Evolutionary conservation across 1,284 basidiomycete genomes (phyloP).

Genomic region (Cystobasidium sp.): DNA sequence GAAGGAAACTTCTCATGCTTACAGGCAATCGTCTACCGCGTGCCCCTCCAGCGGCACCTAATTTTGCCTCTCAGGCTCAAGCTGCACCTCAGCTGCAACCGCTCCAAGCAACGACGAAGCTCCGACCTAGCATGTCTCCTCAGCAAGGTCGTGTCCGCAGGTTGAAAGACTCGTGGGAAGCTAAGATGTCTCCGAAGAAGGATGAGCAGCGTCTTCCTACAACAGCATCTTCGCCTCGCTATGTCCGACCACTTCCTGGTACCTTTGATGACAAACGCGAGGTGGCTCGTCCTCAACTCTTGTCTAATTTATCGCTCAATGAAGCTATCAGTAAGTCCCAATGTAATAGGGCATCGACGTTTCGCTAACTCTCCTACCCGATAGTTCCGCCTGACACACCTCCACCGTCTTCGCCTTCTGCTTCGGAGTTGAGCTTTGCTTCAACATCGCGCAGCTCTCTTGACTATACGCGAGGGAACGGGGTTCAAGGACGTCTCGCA

Average conservation of each 20-base stretch:
- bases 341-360: too few relatives aligned
- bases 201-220: not conserved
- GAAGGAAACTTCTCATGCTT: slow-evolving; percentile 44
- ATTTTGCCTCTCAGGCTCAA: not conserved
- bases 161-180: slow-evolving; percentile 40
- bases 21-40: slow-evolving; percentile 39
- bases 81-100: not conserved
- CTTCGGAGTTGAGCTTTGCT: slow-evolving; percentile 39
- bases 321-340: slow-evolving; percentile 14
- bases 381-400: slow-evolving; percentile 42
- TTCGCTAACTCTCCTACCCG: not conserved
- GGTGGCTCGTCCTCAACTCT: slow-evolving; percentile 9
- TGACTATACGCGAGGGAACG: not conserved
- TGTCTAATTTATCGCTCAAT: slow-evolving; percentile 20
- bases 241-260: slow-evolving; percentile 31
- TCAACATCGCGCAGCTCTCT: slow-evolving; percentile 21
- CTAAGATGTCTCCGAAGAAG: slow-evolving; percentile 39
- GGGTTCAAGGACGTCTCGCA: slow-evolving; percentile 10
- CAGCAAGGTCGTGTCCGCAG: slow-evolving; percentile 27
- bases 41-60: slow-evolving; percentile 22
- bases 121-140: slow-evolving; percentile 26
- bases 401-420: slow-evolving; percentile 41
- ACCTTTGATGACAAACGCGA: slow-evolving; percentile 19
- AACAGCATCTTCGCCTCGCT: slow-evolving; percentile 36
- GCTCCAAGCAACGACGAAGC: slow-evolving; percentile 1